Evolutionary conservation across 163 green algal genomes (phyloP).

Genomic region (Scenedesmus sp.): DNA sequence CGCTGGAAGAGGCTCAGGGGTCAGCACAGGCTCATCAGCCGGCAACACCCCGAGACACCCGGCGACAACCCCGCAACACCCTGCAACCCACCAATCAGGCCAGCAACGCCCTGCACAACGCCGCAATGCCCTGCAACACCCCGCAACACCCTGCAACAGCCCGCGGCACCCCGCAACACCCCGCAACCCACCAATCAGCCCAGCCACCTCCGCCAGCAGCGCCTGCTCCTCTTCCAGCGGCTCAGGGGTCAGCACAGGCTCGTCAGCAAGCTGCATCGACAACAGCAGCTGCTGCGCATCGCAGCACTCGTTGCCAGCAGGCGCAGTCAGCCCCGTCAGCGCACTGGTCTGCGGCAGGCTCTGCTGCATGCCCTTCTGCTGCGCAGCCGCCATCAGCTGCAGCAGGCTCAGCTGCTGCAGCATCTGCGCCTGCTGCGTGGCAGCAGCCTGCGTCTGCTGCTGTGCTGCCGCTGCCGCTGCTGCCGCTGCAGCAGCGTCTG

Average conservation of each 20-base stretch:
- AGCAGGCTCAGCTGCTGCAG: conserved; percentile 28
- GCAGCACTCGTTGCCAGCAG: not conserved
- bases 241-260: not conserved
- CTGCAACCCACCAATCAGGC: too few relatives aligned
- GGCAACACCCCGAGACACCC: not conserved
- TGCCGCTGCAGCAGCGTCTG: not conserved
- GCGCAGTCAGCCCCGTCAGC: not conserved
- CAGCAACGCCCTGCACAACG: too few relatives aligned
- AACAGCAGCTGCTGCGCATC: conserved; percentile 43
- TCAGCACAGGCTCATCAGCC: conserved; percentile 12
- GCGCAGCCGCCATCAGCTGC: conserved; percentile 20
- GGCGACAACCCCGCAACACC: too few relatives aligned
- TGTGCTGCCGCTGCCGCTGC: not conserved
- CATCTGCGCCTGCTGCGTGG: conserved; percentile 23
- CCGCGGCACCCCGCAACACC: too few relatives aligned
- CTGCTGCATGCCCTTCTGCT: conserved; percentile 18
- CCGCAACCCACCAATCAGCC: not conserved
- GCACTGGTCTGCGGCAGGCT: conserved; percentile 1
- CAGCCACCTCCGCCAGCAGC: conserved; percentile 20
- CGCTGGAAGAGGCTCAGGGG: too few relatives aligned
- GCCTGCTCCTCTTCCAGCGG: not conserved
- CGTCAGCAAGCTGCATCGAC: conserved; percentile 23
- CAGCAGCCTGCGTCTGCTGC: not conserved
- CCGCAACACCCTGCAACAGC: too few relatives aligned
- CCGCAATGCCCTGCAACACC: too few relatives aligned